Conservation (phyloP, 2,329 filamentous ascomycete species). For the Monilinia aucupariae region DNA sequence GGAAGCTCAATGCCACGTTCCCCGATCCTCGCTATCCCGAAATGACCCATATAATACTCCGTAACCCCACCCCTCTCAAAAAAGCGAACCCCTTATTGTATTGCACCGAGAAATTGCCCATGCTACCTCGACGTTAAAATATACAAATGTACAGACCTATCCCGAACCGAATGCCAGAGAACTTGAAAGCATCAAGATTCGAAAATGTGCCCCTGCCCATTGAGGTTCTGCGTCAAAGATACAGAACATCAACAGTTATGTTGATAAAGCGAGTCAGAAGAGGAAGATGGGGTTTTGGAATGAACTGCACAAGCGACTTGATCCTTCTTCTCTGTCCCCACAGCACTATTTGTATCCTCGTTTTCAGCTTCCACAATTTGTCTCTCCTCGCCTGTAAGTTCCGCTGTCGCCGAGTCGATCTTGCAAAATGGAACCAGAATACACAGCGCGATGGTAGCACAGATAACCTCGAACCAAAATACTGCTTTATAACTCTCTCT, state of each 20-base stretch:
- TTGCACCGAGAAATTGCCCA: not conserved
- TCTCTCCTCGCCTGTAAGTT: not conserved
- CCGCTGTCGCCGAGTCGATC: constrained; percentile 12
- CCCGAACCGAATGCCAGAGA: not conserved
- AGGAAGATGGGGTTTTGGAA: not conserved
- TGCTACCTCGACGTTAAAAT: not conserved
- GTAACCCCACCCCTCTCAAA: not conserved
- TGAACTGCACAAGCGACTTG: not conserved
- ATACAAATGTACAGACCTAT: not conserved
- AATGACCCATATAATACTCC: not conserved
- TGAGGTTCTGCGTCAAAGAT: no score
- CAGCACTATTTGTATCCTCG: not conserved
- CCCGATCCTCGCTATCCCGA: not conserved
- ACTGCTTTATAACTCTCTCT: constrained; percentile 8
- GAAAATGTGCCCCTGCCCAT: not conserved
- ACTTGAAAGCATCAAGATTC: not conserved
- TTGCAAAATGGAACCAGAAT: constrained; percentile 13
- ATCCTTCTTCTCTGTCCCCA: not conserved
- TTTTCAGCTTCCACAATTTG: not conserved
- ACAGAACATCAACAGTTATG: not conserved
- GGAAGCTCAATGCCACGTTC: not conserved
- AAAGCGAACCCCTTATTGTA: not conserved
- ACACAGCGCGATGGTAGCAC: constrained; percentile 7
- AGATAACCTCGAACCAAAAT: constrained; percentile 15
- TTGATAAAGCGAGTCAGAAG: not conserved